These are phyloP conservation scores for Hanseniaspora pseudoguilliermondii DNA, from an alignment of 805 yeast genomes.

Conservation along the genomic window DNA sequence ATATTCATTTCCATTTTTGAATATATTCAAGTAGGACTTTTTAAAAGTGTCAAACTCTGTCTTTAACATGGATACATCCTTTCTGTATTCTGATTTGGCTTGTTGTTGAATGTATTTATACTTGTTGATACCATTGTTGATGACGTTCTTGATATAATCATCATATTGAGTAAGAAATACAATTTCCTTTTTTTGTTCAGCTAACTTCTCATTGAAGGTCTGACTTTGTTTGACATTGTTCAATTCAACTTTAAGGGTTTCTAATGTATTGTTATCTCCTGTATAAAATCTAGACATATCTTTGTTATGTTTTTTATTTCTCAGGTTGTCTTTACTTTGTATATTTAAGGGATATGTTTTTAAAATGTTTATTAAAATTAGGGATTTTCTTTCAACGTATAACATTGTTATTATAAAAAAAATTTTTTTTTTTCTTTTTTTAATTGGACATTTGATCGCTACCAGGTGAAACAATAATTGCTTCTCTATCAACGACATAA, in stretches of 20 bases:
- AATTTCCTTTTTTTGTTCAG: constrained; percentile 1
- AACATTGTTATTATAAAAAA: not conserved
- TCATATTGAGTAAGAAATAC: constrained; percentile 1
- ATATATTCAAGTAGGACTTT: not conserved
- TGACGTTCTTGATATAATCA: constrained; percentile 1
- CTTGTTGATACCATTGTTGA: not conserved
- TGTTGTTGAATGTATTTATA: constrained; percentile 4
- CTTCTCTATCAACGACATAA: too few species aligned
- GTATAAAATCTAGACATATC: not conserved
- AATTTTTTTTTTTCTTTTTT: not conserved
- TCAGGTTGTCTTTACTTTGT: too few species aligned
- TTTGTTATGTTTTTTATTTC: too few species aligned
- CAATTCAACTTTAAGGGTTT: not conserved
- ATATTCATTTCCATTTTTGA: constrained; percentile 12
- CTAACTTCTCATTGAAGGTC: not conserved
- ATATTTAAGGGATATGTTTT: too few species aligned
- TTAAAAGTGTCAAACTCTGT: not conserved
- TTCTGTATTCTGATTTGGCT: constrained; percentile 5
- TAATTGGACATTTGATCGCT: too few species aligned
- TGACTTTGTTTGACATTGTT: not conserved
- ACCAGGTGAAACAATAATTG: too few species aligned
- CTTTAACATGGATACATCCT: constrained; percentile 1
- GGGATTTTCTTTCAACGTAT: too few species aligned
- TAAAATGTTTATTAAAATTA: too few species aligned
- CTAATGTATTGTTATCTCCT: not conserved